Evolutionary conservation across 257 asterid genomes (phyloP).

Genomic region (Capsicum chinense): DNA sequence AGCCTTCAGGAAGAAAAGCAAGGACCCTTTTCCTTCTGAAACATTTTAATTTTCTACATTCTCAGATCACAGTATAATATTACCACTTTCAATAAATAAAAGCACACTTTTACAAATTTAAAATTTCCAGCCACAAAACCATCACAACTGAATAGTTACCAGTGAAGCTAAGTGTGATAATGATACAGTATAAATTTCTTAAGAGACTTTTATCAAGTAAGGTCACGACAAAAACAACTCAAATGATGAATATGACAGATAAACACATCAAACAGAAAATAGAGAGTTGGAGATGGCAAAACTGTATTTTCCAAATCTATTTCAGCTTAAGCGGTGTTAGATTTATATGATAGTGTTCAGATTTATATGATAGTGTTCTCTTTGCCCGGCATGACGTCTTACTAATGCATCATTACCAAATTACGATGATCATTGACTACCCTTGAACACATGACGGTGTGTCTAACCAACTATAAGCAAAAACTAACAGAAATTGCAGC

Average conservation of each 20-base stretch:
- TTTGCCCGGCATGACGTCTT: neutral
- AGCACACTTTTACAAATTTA: slow-evolving; percentile 18
- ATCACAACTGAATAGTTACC: neutral
- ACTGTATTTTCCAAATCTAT: neutral
- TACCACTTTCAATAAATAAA: neutral
- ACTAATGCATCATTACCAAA: neutral
- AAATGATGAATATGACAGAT: neutral
- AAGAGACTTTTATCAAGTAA: neutral
- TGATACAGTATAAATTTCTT: neutral
- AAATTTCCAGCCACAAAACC: neutral
- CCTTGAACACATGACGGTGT: neutral
- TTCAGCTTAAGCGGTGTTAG: neutral
- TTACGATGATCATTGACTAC: slow-evolving; percentile 8
- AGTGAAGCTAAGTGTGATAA: slow-evolving; percentile 21
- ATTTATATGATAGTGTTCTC: neutral
- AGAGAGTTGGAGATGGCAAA: neutral
- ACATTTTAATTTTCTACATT: slow-evolving; percentile 23
- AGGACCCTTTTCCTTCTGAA: slow-evolving; percentile 98
- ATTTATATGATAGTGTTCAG: neutral
- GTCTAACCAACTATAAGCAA: slow-evolving; percentile 18
- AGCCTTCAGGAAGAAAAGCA: slow-evolving; percentile 81
- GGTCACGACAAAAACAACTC: slow-evolving; percentile 15
- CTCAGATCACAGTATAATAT: neutral
- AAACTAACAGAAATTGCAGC: neutral
- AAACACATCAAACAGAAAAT: slow-evolving; percentile 19